phyloP scores from a whole-genome alignment of 306 rosid species.

The Crotalaria pallida region DNA sequence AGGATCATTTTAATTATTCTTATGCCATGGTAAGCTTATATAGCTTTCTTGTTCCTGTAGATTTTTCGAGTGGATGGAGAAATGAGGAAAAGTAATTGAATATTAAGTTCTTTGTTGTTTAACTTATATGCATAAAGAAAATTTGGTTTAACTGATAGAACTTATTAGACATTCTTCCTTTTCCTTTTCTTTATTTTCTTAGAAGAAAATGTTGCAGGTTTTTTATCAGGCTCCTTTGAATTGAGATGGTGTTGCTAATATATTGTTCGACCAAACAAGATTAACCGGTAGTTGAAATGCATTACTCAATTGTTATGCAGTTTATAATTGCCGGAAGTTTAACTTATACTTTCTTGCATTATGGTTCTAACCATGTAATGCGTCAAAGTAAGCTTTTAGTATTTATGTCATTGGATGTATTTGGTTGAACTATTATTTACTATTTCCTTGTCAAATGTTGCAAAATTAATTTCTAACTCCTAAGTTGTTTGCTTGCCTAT shows the following conservation, averaged over 20 bases:
- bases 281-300: neutral
- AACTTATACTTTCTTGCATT: neutral
- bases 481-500: neutral
- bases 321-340: neutral
- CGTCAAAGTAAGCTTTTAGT: constrained; percentile 34
- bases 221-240: neutral
- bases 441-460: neutral
- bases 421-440: neutral
- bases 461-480: no score
- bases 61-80: neutral
- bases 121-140: neutral
- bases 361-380: neutral
- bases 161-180: neutral
- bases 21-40: constrained; percentile 2
- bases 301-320: neutral
- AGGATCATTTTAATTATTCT: neutral
- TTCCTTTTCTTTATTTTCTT: neutral
- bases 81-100: neutral
- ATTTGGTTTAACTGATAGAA: neutral
- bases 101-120: neutral
- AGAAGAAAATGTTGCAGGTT: neutral
- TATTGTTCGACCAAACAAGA: neutral
- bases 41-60: neutral
- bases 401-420: neutral
- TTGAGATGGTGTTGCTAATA: neutral